Evolutionary conservation across 257 asterid genomes (phyloP), one percentile per base, ranked within the genome.

Genomic region (Capsicum rhomboideum): DNA sequence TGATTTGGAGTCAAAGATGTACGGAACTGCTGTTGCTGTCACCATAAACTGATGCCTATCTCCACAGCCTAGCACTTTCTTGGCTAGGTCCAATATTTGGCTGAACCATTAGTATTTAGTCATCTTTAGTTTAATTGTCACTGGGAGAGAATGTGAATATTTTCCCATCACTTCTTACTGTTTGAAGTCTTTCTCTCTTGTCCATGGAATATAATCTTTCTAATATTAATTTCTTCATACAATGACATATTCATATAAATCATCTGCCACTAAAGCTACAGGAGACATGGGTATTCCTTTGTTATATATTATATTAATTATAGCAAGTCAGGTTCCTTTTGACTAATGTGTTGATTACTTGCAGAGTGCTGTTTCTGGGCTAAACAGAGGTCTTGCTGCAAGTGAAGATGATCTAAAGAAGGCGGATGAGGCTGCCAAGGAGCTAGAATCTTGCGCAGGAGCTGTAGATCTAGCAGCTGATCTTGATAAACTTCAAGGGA

Each of bases 341-440:
- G 82, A 20, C 21, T 26, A 54, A 21, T 34, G 49, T n/a, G 61
- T 79, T 52, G 49, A 12, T 72, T 44, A 28, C 87, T 80, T 87
- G 85, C 94, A 94, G 98, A 88, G 93, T 80, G 92, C 93, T 42
- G 98, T 94, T 85, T 93, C 98, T 82, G 98, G 99, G 86, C 88
- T 94, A 82, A 96, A 96, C 82, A 91, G 98, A 92, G 99, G 99
- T 56, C 99, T 96, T 79, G 98, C 97, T 72, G 97, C 98, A 6
- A 90, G 90, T 71, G 98, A 91, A 90, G 95, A 91, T 26, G 98
- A 94, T 85, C 86, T 92, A 75, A 88, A 83, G 52, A 92, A 92
- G 83, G 98, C 97, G 23, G 99, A 96, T 13, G 90, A 71, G 49
- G 93, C 92, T 18, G 98, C 98, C 54, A 92, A 90, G 89, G 98